These are phyloP conservation scores for Ophiostoma populinum DNA, from an alignment of 2,329 filamentous ascomycete genomes.

Conservation along the genomic window DNA sequence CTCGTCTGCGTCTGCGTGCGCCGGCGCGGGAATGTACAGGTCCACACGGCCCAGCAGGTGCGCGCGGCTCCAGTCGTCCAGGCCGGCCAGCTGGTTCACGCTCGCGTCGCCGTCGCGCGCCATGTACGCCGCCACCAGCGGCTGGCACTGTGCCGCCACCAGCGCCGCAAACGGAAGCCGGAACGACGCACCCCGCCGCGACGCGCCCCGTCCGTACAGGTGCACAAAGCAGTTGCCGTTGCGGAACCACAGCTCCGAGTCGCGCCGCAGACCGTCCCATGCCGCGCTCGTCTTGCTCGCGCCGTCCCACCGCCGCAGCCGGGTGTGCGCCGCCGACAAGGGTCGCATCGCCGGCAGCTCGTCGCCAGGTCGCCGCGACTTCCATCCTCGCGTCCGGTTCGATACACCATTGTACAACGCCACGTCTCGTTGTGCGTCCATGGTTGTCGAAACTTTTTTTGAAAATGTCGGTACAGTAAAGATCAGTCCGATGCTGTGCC, in stretches of 20 bases:
- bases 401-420: constrained; percentile 19
- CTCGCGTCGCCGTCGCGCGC: constrained; percentile 15
- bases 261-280: constrained; percentile 41
- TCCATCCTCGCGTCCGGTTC: constrained; percentile 19
- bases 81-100: constrained; percentile 5
- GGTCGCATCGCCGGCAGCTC: constrained; percentile 15
- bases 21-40: constrained; percentile 52
- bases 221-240: constrained; percentile 54
- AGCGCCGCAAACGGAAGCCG: constrained; percentile 42
- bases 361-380: constrained; percentile 18
- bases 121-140: constrained; percentile 38
- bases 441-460: no score
- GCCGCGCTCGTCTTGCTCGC: constrained; percentile 23
- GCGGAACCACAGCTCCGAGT: constrained; percentile 52
- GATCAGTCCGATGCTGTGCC: no score
- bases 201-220: constrained; percentile 48
- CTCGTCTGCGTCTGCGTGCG: constrained; percentile 31
- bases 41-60: constrained; percentile 25
- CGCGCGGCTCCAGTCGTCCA: constrained; percentile 10
- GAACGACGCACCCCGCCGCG: constrained; percentile 49
- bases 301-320: constrained; percentile 35
- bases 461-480: no score
- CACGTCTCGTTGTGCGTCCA: constrained; percentile 4
- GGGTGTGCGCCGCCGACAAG: constrained; percentile 6
- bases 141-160: constrained; percentile 37